phyloP scores from a whole-genome alignment of 805 yeast species.

The Candida parachauliodes region DNA sequence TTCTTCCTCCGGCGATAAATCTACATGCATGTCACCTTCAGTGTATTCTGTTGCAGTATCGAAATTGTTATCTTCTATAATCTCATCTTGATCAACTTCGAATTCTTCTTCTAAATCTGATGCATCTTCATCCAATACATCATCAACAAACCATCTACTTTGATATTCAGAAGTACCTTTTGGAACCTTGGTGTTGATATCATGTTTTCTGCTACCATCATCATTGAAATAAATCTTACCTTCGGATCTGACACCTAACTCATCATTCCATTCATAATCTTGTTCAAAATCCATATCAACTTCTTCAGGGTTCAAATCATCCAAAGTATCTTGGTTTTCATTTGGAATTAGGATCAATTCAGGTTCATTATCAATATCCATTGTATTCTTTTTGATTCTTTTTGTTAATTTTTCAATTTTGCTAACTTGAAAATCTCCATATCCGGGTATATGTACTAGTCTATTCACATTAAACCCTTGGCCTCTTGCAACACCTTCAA shows the following conservation, averaged over 20 bases:
- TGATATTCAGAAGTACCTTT: slow-evolving; percentile 76
- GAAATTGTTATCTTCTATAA: slow-evolving; percentile 22
- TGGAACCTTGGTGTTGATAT: slow-evolving; percentile 39
- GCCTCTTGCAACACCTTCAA: slow-evolving; percentile 88
- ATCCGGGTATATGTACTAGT: slow-evolving; percentile 80
- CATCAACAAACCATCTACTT: slow-evolving; percentile 71
- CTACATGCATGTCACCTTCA: slow-evolving; percentile 61
- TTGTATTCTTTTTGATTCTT: slow-evolving; percentile 4
- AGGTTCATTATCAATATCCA: slow-evolving; percentile 20
- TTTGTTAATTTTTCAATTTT: slow-evolving; percentile 51
- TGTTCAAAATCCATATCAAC: slow-evolving; percentile 40
- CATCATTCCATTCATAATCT: slow-evolving; percentile 29
- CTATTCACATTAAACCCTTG: slow-evolving; percentile 74
- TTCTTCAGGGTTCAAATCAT: slow-evolving; percentile 57
- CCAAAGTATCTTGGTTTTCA: slow-evolving; percentile 53
- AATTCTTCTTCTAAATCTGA: slow-evolving; percentile 43
- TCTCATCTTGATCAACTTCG: slow-evolving; percentile 18
- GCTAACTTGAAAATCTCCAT: slow-evolving; percentile 82
- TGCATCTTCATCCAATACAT: slow-evolving; percentile 35
- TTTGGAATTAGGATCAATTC: slow-evolving; percentile 23
- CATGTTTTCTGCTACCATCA: slow-evolving; percentile 9
- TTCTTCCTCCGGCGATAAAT: slow-evolving; percentile 78
- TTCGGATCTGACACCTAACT: slow-evolving; percentile 51
- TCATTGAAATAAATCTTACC: slow-evolving; percentile 49
- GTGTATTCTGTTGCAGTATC: slow-evolving; percentile 46